Conservation (phyloP, 805 yeast species). For the Ogataea chonburiensis region DNA sequence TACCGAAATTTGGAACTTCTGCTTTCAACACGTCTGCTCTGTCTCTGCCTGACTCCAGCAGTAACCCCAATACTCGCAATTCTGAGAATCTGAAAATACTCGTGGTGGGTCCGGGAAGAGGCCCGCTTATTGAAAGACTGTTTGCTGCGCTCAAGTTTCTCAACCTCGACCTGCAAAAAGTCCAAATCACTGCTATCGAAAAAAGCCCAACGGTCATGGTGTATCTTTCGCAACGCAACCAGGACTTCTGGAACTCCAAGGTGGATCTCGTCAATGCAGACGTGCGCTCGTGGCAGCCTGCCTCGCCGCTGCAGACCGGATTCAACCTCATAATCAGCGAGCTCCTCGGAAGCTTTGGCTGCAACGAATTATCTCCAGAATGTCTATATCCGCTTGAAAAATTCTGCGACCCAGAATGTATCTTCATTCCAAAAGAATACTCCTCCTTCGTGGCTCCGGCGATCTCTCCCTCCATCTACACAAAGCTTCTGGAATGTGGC, state of each 20-base stretch:
- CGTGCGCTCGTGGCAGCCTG: conserved; percentile 50
- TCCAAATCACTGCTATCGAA: conserved; percentile 62
- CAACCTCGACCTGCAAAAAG: conserved; percentile 23
- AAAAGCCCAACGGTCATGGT: conserved; percentile 63
- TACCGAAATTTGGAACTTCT: conserved; percentile 17
- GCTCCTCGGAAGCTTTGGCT: conserved; percentile 86
- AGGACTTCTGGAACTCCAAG: conserved; percentile 48
- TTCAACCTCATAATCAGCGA: conserved; percentile 73
- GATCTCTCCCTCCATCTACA: conserved; percentile 52
- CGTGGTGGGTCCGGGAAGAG: conserved; percentile 86
- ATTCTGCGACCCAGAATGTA: conserved; percentile 45
- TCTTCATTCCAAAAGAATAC: conserved; percentile 63
- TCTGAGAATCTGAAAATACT: conserved; percentile 40
- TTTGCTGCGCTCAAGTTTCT: conserved; percentile 41
- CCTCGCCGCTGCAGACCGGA: conserved; percentile 25
- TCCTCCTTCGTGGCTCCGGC: conserved; percentile 66
- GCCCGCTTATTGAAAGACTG: conserved; percentile 66
- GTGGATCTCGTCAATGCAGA: conserved; percentile 59
- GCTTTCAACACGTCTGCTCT: conserved; percentile 26
- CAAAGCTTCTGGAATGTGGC: conserved; percentile 26
- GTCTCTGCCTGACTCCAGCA: conserved; percentile 11
- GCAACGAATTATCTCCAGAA: conserved; percentile 89
- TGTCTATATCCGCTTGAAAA: conserved; percentile 50
- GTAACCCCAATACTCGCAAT: neutral
- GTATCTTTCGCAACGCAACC: conserved; percentile 48